Conservation (phyloP, 257 asterid genomes). For the Marsdenia floribunda region DNA sequence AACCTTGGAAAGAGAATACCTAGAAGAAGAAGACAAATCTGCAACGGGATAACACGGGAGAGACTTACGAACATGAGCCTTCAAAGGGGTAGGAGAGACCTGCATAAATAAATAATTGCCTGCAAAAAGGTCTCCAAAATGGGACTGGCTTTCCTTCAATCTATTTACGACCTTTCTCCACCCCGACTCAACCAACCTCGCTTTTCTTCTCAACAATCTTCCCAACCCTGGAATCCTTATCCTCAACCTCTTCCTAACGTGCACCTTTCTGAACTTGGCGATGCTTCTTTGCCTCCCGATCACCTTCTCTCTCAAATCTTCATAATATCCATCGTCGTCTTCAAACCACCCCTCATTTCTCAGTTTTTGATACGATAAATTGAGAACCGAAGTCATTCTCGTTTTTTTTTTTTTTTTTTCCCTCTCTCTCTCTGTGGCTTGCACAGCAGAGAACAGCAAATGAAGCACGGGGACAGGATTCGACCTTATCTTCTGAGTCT, state of each 20-base stretch:
- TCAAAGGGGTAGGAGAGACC: conserved; percentile 66
- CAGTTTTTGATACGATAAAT: conserved; percentile 45
- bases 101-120: conserved; percentile 89
- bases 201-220: conserved; percentile 40
- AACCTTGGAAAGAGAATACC: conserved; percentile 11
- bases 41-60: background rate
- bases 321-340: conserved; percentile 20
- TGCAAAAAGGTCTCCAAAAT: conserved; percentile 76
- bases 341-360: conserved; percentile 34
- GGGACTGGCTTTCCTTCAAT: conserved; percentile 68
- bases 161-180: conserved; percentile 52
- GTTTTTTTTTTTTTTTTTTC: no score
- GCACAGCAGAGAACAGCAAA: background rate
- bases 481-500: background rate
- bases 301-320: conserved; percentile 31
- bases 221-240: conserved; percentile 44
- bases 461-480: background rate
- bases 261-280: conserved; percentile 28
- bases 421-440: background rate
- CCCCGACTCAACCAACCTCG: conserved; percentile 34
- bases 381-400: conserved; percentile 11
- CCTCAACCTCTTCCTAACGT: conserved; percentile 36
- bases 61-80: conserved; percentile 15
- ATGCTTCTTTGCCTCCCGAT: conserved; percentile 28
- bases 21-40: background rate